These are phyloP conservation scores for Trichoderma brevicompactum DNA, from an alignment of 2,329 filamentous ascomycete genomes.

Conservation along the genomic window DNA sequence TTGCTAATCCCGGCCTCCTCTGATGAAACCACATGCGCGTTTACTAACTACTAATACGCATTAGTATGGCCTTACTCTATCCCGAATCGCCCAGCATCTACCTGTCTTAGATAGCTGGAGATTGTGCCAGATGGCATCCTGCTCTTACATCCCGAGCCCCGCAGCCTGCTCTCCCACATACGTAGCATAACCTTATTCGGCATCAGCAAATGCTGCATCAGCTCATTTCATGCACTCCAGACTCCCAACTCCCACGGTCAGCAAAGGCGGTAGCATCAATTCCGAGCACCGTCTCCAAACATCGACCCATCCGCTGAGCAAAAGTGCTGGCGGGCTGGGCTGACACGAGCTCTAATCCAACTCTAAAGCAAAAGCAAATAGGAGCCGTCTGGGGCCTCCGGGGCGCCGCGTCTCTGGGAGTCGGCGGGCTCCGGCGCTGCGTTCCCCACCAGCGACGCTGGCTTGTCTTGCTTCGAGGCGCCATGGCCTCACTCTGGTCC, in stretches of 20 bases:
- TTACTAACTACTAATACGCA: background rate
- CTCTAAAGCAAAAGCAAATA: background rate
- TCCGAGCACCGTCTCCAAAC: background rate
- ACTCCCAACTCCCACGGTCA: background rate
- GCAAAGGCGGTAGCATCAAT: background rate
- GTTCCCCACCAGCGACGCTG: constrained; percentile 7
- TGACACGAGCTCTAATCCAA: background rate
- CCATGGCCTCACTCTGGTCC: background rate
- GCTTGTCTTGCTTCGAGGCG: background rate
- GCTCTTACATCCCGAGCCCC: no score
- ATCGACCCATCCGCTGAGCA: constrained; percentile 9
- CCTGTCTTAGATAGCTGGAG: background rate
- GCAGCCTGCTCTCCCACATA: background rate
- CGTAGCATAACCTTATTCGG: background rate
- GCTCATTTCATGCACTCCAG: background rate
- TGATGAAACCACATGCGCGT: background rate
- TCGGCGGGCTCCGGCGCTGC: constrained; percentile 39
- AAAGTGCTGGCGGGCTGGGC: background rate
- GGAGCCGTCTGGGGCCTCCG: constrained; percentile 14
- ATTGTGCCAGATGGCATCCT: no score
- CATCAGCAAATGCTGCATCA: constrained; percentile 16
- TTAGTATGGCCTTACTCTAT: background rate
- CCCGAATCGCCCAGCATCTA: background rate
- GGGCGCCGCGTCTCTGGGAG: constrained; percentile 33
- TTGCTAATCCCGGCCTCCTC: background rate